Percentiles rank a stretch among this genome's conserved stretches.
phyloP scores from a whole-genome alignment of 2,329 filamentous ascomycete species.

The Xylaria hypoxylon region DNA sequence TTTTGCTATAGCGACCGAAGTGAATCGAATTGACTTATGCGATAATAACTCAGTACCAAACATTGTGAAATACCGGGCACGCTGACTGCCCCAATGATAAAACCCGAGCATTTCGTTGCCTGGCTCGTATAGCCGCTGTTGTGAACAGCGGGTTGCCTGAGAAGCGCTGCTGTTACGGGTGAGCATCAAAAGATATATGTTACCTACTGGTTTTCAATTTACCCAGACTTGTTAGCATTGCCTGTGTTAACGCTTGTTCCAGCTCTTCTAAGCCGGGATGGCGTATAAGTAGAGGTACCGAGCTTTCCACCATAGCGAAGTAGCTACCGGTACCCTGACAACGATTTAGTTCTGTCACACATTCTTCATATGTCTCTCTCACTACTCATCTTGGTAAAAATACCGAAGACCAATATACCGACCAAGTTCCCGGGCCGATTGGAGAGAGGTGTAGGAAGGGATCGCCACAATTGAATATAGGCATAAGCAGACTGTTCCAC shows the following conservation, averaged over 20 bases:
- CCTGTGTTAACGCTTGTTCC: constrained; percentile 3
- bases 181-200: neutral
- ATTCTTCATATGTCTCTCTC: neutral
- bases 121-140: constrained; percentile 4
- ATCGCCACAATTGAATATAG: neutral
- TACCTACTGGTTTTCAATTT: neutral
- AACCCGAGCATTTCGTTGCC: neutral
- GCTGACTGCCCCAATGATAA: neutral
- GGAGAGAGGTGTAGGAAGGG: constrained; percentile 6
- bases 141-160: neutral
- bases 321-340: constrained; percentile 19
- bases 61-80: neutral
- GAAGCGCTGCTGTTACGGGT: neutral
- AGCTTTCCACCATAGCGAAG: neutral
- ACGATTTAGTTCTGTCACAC: neutral
- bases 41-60: neutral
- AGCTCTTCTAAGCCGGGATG: neutral
- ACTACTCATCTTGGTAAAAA: constrained; percentile 16
- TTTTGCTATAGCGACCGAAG: neutral
- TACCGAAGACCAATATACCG: constrained; percentile 10
- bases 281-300: constrained; percentile 29
- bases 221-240: neutral
- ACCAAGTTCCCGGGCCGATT: constrained; percentile 14
- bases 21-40: neutral
- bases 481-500: constrained; percentile 14